These are phyloP conservation scores for Brassica cretica DNA, from an alignment of 345 rosid species.

Conservation along the genomic window DNA sequence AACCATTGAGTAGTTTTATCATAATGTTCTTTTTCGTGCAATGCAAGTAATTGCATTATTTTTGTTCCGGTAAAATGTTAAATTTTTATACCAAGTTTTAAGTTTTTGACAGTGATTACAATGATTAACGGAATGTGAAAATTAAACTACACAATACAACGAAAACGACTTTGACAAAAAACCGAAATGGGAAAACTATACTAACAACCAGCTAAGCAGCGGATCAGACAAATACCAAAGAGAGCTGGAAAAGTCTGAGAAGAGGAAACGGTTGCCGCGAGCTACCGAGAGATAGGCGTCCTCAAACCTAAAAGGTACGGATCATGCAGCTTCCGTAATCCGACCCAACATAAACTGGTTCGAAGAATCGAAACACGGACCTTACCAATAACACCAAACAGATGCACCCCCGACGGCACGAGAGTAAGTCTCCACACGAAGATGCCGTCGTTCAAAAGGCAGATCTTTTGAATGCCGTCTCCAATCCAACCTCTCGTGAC, in stretches of 20 bases:
- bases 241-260: neutral
- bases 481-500: neutral
- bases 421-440: neutral
- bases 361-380: neutral
- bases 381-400: neutral
- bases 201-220: neutral
- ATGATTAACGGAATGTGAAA: neutral
- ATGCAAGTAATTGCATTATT: neutral
- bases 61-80: neutral
- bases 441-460: neutral
- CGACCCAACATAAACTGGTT: neutral
- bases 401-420: neutral
- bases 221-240: neutral
- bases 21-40: neutral
- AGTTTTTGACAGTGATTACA: neutral
- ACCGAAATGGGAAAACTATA: neutral
- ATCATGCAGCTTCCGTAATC: neutral
- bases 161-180: neutral
- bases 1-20: neutral
- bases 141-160: neutral
- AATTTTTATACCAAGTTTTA: neutral
- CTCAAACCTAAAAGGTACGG: neutral
- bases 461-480: neutral
- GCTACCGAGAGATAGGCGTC: neutral
- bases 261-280: neutral